Evolutionary conservation across 73 alveolate species (phyloP).

Genomic region (Paramecium octaurelia): DNA sequence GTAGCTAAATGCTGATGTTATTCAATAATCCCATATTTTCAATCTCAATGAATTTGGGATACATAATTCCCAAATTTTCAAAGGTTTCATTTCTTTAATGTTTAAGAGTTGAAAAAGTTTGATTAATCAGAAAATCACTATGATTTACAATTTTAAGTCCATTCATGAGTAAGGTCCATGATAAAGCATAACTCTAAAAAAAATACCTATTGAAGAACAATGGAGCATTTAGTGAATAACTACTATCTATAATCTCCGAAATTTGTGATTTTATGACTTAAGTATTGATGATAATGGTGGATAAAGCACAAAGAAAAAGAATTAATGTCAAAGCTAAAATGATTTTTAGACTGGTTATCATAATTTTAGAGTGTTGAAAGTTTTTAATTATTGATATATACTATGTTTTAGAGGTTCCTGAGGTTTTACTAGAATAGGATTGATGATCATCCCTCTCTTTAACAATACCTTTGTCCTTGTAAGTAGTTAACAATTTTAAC

Average conservation of each 20-base stretch:
- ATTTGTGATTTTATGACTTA: not conserved
- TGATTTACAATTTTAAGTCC: not conserved
- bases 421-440: not conserved
- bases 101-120: not conserved
- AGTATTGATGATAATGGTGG: not conserved
- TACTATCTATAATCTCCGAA: not conserved
- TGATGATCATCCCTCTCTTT: not conserved
- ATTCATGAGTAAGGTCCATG: not conserved
- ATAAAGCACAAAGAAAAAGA: not conserved
- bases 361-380: not conserved
- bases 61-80: not conserved
- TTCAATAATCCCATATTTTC: not conserved
- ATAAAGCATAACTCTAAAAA: not conserved
- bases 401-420: not conserved
- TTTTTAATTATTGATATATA: not conserved
- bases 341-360: not conserved
- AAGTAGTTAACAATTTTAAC: not conserved
- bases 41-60: not conserved
- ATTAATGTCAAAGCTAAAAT: not conserved
- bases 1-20: not conserved
- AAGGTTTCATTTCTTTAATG: not conserved
- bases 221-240: not conserved
- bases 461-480: not conserved
- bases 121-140: not conserved
- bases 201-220: not conserved